Base-by-base conservation (phyloP, 495 filamentous ascomycete species). In the Hapsidospora chrysogenum region DNA sequence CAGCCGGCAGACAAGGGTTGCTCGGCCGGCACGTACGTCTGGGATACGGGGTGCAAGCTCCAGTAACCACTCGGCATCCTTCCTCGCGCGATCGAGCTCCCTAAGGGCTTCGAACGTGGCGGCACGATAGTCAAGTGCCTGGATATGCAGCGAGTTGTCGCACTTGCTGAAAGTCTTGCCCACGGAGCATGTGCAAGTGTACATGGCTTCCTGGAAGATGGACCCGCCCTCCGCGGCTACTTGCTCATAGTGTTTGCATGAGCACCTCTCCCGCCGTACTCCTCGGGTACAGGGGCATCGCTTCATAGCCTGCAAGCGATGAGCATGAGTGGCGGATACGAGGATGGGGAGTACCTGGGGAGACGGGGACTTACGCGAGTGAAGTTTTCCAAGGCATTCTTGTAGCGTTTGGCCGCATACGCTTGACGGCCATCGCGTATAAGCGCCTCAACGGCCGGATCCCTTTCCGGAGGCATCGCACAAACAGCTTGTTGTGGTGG, bases 41-140 rank as follows among this genome's bases (percentile, higher is more conserved):
- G 25, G 29, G 2, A 14, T 17, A 31, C 8, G 16, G 3, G 36
- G 36, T 11, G 36, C 29, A 9, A 38, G n/a, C 14, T 33, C 13
- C 8, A 38, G 20, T 9, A 38, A 19, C n/a, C 29, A 16, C 15
- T 31, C 20, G 18, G 36, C 36, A 9, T 38, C 36, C 7, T 16
- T 19, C 10, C 18, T 14, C 28, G 36, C 36, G 10, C 19, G 36
- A 9, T 18, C 29, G 13, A 38, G 19, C 30, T 38, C 29, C 5
- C 14, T 19, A 1, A 38, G 16, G 18, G 29, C 29, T 20, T 38
- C 36, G 16, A 38, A 31, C 2, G 29, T 38, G 6, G 29, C 36
- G 31, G 36, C 29, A 5, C 36, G 36, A 18, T 38, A 38, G 36
- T 26, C 31, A 20, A 38, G 29, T 5, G 36, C 36, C 15, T 25